Base-by-base conservation (phyloP, 805 yeast genomes). In the Suhomyces faveliae region DNA sequence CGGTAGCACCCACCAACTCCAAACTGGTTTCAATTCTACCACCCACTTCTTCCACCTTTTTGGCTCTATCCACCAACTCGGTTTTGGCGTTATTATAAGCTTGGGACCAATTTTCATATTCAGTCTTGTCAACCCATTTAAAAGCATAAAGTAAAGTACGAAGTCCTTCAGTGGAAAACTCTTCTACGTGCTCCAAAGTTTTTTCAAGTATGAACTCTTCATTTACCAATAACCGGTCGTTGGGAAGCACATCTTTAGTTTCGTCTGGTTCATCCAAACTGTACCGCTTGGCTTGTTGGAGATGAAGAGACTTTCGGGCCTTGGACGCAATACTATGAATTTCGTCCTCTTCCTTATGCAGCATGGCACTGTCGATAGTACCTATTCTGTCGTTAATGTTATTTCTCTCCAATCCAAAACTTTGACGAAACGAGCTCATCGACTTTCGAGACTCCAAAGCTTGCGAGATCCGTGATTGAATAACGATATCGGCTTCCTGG, bases 81-180 rank as follows among this genome's bases (percentile, higher is more conserved):
- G 90, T 83, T 56, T 87, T 84, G 0, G 99, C 99, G 12, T 74
- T 80, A 33, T 79, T 77, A 59, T 87, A 94, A 13, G 81, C 76
- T 19, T 61, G 58, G 8, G 79, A 75, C 96, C 98, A 94, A 7
- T 58, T 58, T 4, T 74, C 73, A 62, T 87, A 92, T 40, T 79
- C 85, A 0, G 64, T 62, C 17, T 71, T 67, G 40, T 78, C 77
- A 12, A 94, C 56, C 84, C 92, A 87, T 56, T 79, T 81, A 68
- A 80, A 89, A 3, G 90, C 84, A 63, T 90, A 94, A 52, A 94
- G 63, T 54, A 94, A 76, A 0, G 99, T 94, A 61, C 99, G 79
- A 49, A 94, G 72, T 1, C 99, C 99, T 53, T 92, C 97, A 0
- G 96, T 86, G 0, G 97, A 90, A 66, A 91, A 94, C 50, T 89